A percentile compares a stretch with the other conserved stretches of the same genome.
phyloP scores from a whole-genome alignment of 2,329 filamentous ascomycete genomes.

The Sporothrix globosa region DNA sequence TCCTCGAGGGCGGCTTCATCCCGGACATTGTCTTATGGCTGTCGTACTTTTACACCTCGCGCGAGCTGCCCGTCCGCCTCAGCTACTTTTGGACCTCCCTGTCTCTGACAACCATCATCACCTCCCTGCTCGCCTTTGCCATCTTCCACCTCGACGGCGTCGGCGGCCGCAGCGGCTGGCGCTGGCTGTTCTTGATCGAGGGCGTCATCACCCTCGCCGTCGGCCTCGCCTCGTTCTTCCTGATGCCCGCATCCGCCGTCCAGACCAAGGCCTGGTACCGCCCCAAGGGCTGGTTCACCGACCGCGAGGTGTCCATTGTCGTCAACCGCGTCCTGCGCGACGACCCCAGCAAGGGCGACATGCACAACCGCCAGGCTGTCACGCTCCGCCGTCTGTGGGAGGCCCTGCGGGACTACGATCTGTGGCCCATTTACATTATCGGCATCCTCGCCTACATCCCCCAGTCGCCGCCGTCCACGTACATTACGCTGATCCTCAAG shows the following conservation, averaged over 20 bases:
- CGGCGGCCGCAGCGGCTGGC: conserved; percentile 46
- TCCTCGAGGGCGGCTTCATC: conserved; percentile 45
- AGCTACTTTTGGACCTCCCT: conserved; percentile 44
- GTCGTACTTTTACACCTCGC: conserved; percentile 44
- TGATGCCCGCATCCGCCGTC: conserved; percentile 50
- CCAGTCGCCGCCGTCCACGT: conserved; percentile 24
- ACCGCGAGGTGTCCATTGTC: conserved; percentile 60
- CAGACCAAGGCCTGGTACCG: conserved; percentile 51
- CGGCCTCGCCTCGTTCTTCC: conserved; percentile 52
- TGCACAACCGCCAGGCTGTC: conserved; percentile 61
- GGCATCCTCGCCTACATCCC: conserved; percentile 33
- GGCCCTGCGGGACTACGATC: conserved; percentile 33
- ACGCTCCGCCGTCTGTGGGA: conserved; percentile 44
- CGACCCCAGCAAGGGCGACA: conserved; percentile 61
- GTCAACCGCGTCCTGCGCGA: conserved; percentile 62
- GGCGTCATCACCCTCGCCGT: conserved; percentile 49
- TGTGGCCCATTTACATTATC: conserved; percentile 36
- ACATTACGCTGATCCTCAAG: conserved; percentile 34
- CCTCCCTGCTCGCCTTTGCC: conserved; percentile 44
- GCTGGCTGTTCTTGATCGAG: conserved; percentile 59
- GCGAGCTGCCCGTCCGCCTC: conserved; percentile 43
- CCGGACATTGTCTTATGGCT: conserved; percentile 45
- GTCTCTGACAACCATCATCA: conserved; percentile 42
- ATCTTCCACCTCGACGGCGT: conserved; percentile 44
- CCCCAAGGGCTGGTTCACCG: conserved; percentile 58